A percentile compares a stretch with the other conserved stretches of the same genome.
Evolutionary conservation across 768 basidiomycete species (phyloP).

Genomic region (Ramaria rubella): DNA sequence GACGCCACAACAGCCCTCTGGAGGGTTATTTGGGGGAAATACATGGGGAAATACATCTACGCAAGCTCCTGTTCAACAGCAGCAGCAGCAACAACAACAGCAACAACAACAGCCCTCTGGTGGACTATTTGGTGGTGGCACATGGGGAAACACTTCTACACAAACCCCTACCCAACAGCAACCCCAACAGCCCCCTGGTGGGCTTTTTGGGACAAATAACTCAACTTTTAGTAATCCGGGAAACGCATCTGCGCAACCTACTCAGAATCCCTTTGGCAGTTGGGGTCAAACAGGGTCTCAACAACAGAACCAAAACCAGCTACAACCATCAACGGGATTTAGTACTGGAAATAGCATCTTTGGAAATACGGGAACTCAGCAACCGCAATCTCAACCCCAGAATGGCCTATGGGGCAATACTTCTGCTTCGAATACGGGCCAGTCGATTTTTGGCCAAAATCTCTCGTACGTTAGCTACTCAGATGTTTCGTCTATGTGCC

Average conservation of each 20-base stretch:
- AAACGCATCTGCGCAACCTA: neutral
- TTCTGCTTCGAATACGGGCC: slow-evolving; percentile 20
- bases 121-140: neutral
- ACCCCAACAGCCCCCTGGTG: neutral
- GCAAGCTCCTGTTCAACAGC: slow-evolving; percentile 13
- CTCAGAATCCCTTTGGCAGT: neutral
- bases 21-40: neutral
- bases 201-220: neutral
- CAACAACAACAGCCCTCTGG: slow-evolving; percentile 4
- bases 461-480: slow-evolving; percentile 15
- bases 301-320: neutral
- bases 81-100: slow-evolving; percentile 21
- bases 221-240: neutral
- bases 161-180: slow-evolving; percentile 12
- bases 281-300: neutral
- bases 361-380: slow-evolving; percentile 8
- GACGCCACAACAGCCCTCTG: slow-evolving; percentile 4
- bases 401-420: slow-evolving; percentile 13
- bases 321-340: neutral
- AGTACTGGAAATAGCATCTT: neutral
- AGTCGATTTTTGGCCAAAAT: slow-evolving; percentile 21
- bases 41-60: neutral
- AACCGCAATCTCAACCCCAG: slow-evolving; percentile 10
- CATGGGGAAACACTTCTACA: neutral
- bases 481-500: slow-evolving; percentile 9